Conservation (phyloP, 2,329 filamentous ascomycete species). For the Paraphoma chrysanthemicola region DNA sequence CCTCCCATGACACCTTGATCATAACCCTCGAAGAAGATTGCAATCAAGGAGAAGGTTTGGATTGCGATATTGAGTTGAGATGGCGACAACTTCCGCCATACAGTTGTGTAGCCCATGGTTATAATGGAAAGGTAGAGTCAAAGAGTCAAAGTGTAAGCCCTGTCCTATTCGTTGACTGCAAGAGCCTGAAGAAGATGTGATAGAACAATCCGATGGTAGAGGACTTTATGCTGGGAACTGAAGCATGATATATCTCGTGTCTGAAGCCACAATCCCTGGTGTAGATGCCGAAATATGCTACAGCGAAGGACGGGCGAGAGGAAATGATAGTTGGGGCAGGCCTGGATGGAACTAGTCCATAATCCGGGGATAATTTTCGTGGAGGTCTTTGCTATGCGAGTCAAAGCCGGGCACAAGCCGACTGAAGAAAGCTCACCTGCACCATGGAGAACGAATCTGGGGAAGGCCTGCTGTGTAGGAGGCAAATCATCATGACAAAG, state of each 20-base stretch:
- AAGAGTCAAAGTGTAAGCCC: neutral
- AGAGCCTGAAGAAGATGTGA: no score
- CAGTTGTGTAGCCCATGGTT: slow-evolving; percentile 1
- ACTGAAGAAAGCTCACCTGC: neutral
- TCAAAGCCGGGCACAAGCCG: neutral
- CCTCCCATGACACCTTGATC: slow-evolving; percentile 33
- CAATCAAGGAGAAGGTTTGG: slow-evolving; percentile 4
- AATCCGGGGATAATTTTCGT: neutral
- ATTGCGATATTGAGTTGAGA: slow-evolving; percentile 6
- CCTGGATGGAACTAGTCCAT: neutral
- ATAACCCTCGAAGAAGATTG: slow-evolving; percentile 22
- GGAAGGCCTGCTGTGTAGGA: no score
- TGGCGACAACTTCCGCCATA: slow-evolving; percentile 6
- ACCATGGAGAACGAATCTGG: no score
- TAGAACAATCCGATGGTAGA: no score
- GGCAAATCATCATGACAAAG: no score
- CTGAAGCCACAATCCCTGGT: no score
- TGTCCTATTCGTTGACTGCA: no score
- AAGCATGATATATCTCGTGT: no score
- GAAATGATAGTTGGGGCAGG: neutral
- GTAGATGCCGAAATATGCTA: no score
- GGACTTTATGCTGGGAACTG: no score
- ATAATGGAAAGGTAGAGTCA: neutral
- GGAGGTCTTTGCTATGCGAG: neutral
- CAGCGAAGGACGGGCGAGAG: neutral